phyloP scores from a whole-genome alignment of 2,329 filamentous ascomycete genomes.

The Coleophoma crateriformis region DNA sequence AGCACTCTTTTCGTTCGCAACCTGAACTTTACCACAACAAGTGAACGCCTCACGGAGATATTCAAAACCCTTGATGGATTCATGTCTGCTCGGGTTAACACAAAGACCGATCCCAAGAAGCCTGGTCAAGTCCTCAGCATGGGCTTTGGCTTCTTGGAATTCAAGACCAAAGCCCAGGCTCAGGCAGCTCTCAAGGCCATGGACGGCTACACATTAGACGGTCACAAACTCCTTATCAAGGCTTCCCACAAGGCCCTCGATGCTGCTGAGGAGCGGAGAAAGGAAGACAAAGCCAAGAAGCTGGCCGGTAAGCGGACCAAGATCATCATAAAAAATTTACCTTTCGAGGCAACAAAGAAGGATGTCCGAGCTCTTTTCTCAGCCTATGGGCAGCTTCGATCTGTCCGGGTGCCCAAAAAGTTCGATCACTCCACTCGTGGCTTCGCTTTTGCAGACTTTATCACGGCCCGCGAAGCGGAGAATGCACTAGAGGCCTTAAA shows the following conservation, averaged over 20 bases:
- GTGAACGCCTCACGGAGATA: constrained; percentile 65
- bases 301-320: constrained; percentile 73
- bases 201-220: constrained; percentile 83
- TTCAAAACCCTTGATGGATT: constrained; percentile 85
- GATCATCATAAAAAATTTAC: constrained; percentile 96
- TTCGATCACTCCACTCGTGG: constrained; percentile 84
- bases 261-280: constrained; percentile 79
- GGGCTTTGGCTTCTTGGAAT: constrained; percentile 96
- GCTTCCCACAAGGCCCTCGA: constrained; percentile 83
- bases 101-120: constrained; percentile 87
- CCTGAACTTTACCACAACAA: constrained; percentile 86
- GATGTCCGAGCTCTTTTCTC: constrained; percentile 82
- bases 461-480: constrained; percentile 80
- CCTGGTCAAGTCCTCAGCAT: constrained; percentile 85
- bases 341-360: constrained; percentile 92
- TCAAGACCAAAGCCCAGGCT: constrained; percentile 71
- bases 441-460: constrained; percentile 96
- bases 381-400: constrained; percentile 86
- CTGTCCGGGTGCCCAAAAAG: constrained; percentile 91
- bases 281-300: constrained; percentile 80
- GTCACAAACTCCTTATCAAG: constrained; percentile 79
- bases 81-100: constrained; percentile 84
- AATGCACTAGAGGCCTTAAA: constrained; percentile 88
- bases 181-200: constrained; percentile 77
- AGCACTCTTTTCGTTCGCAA: constrained; percentile 92